Evolutionary conservation across 805 yeast genomes (phyloP).

Genomic region (Saccharomycopsis selenospora): DNA sequence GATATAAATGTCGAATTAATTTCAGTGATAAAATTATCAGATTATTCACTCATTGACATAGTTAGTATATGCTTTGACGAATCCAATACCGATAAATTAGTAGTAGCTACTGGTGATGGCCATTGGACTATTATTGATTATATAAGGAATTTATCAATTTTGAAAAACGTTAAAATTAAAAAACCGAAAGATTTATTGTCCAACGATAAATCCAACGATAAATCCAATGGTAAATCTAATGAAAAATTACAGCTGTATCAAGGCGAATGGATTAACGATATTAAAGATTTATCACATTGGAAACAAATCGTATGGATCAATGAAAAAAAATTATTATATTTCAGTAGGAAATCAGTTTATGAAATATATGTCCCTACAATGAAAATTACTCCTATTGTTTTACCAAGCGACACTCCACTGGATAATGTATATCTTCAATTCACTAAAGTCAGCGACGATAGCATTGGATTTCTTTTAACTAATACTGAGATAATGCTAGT

Average conservation of each 20-base stretch:
- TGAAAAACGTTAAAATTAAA: too few species aligned
- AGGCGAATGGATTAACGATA: constrained; percentile 33
- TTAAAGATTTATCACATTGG: constrained; percentile 49
- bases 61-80: constrained; percentile 44
- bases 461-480: not conserved
- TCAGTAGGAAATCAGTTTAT: constrained; percentile 39
- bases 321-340: constrained; percentile 27
- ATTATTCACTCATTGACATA: constrained; percentile 27
- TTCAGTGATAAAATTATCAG: constrained; percentile 25
- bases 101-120: constrained; percentile 45
- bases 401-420: not conserved
- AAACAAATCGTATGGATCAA: constrained; percentile 43
- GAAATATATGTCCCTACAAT: not conserved
- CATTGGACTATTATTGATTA: constrained; percentile 37
- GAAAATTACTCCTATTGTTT: not conserved
- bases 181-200: too few species aligned
- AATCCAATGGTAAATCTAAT: too few species aligned
- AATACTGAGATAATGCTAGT: not conserved
- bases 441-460: not conserved
- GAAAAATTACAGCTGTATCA: not conserved
- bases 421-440: not conserved
- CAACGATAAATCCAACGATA: too few species aligned
- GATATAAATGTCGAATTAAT: constrained; percentile 24
- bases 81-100: constrained; percentile 32
- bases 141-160: too few species aligned